Base-by-base conservation (phyloP, 306 rosid species). In the Pterocarpus santalinus region DNA sequence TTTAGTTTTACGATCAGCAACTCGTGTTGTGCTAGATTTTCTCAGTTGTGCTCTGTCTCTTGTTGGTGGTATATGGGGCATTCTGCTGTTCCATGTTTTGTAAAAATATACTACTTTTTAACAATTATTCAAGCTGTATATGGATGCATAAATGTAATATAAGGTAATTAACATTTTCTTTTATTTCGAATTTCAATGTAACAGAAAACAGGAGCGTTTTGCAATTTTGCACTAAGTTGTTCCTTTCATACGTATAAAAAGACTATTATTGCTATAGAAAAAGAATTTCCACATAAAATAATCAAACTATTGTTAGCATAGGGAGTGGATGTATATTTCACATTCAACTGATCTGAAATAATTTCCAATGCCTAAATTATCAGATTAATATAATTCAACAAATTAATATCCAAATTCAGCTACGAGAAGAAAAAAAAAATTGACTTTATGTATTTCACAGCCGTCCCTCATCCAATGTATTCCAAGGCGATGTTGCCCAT, bases 401-500 rank as follows among this genome's bases (percentile, higher is more conserved):
- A 44, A 69, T 33, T 28, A 66, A 11, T 14, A 22, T 8, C 41
- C 60, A 67, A 41, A 32, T 67, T 69, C 69, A 69, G 44, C 69
- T 4, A 43, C 49, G 11, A 80, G 15, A 55, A 0, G 34, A 8
- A 41, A 39, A 65, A 12, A 8, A 60, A 52, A 17, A 70, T 51
- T 51, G 57, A 52, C 7, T 67, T 11, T 3, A 36, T 22, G 65
- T 5, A 8, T 68, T 53, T 64, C 13, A 57, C 16, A 57, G 65
- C 32, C 57, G 63, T 55, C 12, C 80, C 86, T 58, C 89, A 80
- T 78, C 73, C 68, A 36, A 86, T 69, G 82, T 87, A 58, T 73
- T 92, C 92, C 65, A 89, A 75, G 10, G 93, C 91, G 17, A 94
- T 69, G 80, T 94, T 94, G 57, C 88, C 84, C 75, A 91, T 72